These are phyloP conservation scores for Toxicodendron radicans DNA, from an alignment of 345 rosid genomes.

Conservation along the genomic window DNA sequence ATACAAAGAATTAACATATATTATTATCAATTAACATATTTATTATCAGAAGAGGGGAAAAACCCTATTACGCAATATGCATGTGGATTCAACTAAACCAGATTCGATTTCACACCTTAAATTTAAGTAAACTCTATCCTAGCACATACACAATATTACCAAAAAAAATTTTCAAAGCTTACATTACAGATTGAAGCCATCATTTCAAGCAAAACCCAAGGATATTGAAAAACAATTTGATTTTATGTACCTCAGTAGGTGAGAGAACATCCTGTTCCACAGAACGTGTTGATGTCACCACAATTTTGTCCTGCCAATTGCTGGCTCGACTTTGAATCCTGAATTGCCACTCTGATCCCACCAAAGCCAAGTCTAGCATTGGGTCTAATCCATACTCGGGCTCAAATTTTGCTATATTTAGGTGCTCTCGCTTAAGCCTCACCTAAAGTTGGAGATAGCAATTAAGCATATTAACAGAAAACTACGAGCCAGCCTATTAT, in stretches of 20 bases:
- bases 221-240: constrained; percentile 19
- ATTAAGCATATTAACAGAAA: constrained; percentile 15
- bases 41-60: background rate
- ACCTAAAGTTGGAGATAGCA: constrained; percentile 52
- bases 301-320: constrained; percentile 94
- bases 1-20: too few relatives aligned
- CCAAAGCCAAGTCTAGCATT: constrained; percentile 88
- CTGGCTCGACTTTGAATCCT: constrained; percentile 96
- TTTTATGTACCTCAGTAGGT: constrained; percentile 70
- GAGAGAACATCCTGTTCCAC: constrained; percentile 95
- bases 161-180: background rate
- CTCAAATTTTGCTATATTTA: constrained; percentile 91
- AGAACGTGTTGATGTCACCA: constrained; percentile 88
- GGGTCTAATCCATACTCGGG: constrained; percentile 94
- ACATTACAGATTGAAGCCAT: background rate
- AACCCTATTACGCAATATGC: background rate
- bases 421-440: constrained; percentile 91
- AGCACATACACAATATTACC: background rate
- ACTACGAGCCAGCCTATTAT: background rate
- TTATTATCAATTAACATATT: too few relatives aligned
- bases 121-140: background rate
- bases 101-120: constrained; percentile 5
- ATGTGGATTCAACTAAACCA: background rate
- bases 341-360: constrained; percentile 97
- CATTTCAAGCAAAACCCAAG: background rate